A percentile compares a stretch with the other conserved stretches of the same genome.
phyloP scores from a whole-genome alignment of 176 grass and related monocot species.

The Themeda triandra region DNA sequence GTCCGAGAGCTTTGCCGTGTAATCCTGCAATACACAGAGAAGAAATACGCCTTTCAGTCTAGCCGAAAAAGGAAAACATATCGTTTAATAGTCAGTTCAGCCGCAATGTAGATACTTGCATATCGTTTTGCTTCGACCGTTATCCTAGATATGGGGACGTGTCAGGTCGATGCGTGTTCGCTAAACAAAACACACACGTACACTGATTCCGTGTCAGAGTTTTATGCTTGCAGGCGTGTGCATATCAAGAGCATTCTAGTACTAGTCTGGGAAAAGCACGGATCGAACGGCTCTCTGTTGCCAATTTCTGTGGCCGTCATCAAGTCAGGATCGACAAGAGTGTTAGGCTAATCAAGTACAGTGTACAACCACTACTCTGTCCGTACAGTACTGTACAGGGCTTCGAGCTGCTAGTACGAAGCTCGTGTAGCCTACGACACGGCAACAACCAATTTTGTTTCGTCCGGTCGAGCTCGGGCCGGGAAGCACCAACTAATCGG shows the following conservation, averaged over 20 bases:
- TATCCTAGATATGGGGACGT: neutral
- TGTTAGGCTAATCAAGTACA: neutral
- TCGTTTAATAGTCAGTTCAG: too few relatives aligned
- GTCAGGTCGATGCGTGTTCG: neutral
- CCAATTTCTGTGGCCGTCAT: neutral
- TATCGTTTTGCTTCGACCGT: neutral
- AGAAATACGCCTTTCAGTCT: neutral
- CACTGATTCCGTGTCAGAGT: conserved; percentile 7
- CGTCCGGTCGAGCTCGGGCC: neutral
- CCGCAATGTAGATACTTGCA: neutral
- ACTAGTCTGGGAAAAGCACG: neutral
- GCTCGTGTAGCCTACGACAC: neutral
- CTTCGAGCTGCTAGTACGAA: neutral
- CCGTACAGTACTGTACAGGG: neutral
- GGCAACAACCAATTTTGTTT: conserved; percentile 7
- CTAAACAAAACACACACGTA: neutral
- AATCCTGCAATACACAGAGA: conserved; percentile 41
- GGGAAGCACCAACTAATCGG: neutral
- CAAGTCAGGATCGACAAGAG: neutral
- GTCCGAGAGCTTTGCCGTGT: conserved; percentile 94
- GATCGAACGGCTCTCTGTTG: neutral
- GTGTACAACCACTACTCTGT: neutral
- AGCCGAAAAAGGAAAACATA: too few relatives aligned
- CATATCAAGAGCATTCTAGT: neutral
- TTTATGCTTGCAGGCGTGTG: neutral